Base-by-base conservation (phyloP, 345 rosid species). In the Geranium rotundifolium region DNA sequence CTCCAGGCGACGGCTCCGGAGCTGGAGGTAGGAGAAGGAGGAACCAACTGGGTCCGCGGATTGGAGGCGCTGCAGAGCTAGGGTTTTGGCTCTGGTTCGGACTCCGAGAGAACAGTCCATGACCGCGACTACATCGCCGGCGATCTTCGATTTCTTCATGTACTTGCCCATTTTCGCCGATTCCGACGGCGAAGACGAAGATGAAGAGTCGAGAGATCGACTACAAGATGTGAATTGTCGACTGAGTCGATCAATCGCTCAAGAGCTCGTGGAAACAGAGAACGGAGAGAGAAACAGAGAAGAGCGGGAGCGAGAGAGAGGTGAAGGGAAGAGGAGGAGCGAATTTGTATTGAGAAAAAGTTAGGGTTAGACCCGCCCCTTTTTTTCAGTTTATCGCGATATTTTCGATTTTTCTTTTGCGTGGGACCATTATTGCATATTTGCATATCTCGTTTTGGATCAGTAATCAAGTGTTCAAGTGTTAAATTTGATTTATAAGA, bases 1-100 rank as follows among this genome's bases (percentile, higher is more conserved):
- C 66, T 74, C 80, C 5, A 88, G 89, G 10, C 97, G 84, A 16
- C 99, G 97, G 65, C 89, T 95, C 7, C 99, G 74, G 2, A 95
- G 91, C 85, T 93, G 96, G 30, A 95, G 92, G 66, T 90, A 95
- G 14, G 85, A 41, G 50, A 41, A 41, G 50, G 50, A 41, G 50
- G 50, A 4, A 41, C 1, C n/a, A n/a, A n/a, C n/a, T n/a, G n/a
- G n/a, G n/a, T n/a, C n/a, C n/a, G n/a, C 50, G 10, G 50, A 41
- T 9, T 41, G 82, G 57, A 63, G 88, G 17, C 72, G 83, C 46
- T 78, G 78, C 41, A 83, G 88, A 58, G 96, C 95, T 49, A 93
- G 76, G 69, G 95, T 86, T 62, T 74, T 81, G 66, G 98, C 97
- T 31, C 97, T 80, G 57, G 96, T 90, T 0, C 82, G 86, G 56